phyloP scores from a whole-genome alignment of 1,284 basidiomycete genomes.

The Ustilago nuda region DNA sequence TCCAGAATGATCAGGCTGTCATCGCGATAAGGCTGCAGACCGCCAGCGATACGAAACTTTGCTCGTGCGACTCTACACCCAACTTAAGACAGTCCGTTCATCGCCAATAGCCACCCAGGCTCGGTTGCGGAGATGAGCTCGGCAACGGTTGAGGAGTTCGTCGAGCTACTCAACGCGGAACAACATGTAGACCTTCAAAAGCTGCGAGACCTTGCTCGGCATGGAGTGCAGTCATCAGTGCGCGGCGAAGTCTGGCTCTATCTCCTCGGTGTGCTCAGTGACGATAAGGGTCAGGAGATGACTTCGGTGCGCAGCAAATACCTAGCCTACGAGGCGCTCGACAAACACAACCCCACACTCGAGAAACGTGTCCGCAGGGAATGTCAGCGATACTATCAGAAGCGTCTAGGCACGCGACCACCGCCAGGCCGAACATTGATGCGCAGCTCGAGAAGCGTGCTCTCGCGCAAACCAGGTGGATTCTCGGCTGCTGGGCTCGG shows the following conservation, averaged over 20 bases:
- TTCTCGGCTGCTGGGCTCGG: slow-evolving; percentile 15
- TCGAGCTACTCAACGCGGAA: slow-evolving; percentile 65
- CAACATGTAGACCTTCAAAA: slow-evolving; percentile 66
- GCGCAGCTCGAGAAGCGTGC: slow-evolving; percentile 37
- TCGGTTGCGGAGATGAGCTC: slow-evolving; percentile 43
- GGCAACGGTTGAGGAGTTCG: slow-evolving; percentile 61
- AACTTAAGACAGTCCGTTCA: background rate
- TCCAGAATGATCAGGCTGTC: background rate
- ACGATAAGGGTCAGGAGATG: slow-evolving; percentile 68
- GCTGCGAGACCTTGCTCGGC: slow-evolving; percentile 63
- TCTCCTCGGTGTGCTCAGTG: slow-evolving; percentile 66
- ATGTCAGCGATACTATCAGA: slow-evolving; percentile 64
- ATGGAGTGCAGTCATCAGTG: slow-evolving; percentile 63
- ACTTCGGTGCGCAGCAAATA: slow-evolving; percentile 66
- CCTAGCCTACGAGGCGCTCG: slow-evolving; percentile 63
- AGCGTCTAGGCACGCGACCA: slow-evolving; percentile 50
- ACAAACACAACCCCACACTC: slow-evolving; percentile 60
- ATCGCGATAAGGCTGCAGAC: background rate
- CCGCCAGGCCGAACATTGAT: slow-evolving; percentile 44
- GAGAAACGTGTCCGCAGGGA: slow-evolving; percentile 65
- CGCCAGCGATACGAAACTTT: background rate
- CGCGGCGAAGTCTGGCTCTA: slow-evolving; percentile 69
- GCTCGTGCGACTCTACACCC: background rate
- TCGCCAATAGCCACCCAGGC: background rate
- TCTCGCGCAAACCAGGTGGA: slow-evolving; percentile 27